Evolutionary conservation across 352 stramenopile genomes (phyloP).

Genomic region (Pseudoperonospora humuli): DNA sequence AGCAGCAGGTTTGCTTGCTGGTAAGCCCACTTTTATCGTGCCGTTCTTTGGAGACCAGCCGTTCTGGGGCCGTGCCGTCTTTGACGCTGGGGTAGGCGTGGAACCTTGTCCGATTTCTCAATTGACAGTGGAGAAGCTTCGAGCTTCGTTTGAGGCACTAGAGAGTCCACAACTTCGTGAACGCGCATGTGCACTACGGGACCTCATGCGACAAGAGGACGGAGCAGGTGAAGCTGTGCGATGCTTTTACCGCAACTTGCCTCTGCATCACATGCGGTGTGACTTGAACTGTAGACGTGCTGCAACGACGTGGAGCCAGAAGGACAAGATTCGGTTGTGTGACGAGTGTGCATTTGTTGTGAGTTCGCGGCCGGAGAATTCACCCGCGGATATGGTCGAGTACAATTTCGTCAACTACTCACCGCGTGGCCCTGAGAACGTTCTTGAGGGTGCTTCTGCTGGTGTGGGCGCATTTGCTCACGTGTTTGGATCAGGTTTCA

Average conservation of each 20-base stretch:
- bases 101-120: slow-evolving; percentile 76
- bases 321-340: slow-evolving; percentile 47
- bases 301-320: slow-evolving; percentile 51
- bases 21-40: slow-evolving; percentile 90
- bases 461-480: slow-evolving; percentile 54
- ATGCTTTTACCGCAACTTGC: slow-evolving; percentile 83
- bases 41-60: slow-evolving; percentile 94
- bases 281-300: slow-evolving; percentile 35
- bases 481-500: slow-evolving; percentile 53
- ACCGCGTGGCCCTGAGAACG: slow-evolving; percentile 44
- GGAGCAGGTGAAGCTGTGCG: slow-evolving; percentile 76
- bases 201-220: slow-evolving; percentile 77
- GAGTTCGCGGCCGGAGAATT: slow-evolving; percentile 37
- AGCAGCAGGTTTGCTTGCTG: slow-evolving; percentile 81
- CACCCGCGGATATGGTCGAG: slow-evolving; percentile 37
- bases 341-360: slow-evolving; percentile 49
- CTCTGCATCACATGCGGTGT: slow-evolving; percentile 84
- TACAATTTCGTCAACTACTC: slow-evolving; percentile 60
- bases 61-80: slow-evolving; percentile 89
- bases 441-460: slow-evolving; percentile 38
- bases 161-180: slow-evolving; percentile 37
- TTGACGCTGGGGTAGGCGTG: slow-evolving; percentile 75
- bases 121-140: slow-evolving; percentile 77
- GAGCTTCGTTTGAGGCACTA: slow-evolving; percentile 67
- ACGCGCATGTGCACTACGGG: slow-evolving; percentile 40